Conservation (phyloP, 345 rosid genomes). For the Gossypium raimondii region DNA sequence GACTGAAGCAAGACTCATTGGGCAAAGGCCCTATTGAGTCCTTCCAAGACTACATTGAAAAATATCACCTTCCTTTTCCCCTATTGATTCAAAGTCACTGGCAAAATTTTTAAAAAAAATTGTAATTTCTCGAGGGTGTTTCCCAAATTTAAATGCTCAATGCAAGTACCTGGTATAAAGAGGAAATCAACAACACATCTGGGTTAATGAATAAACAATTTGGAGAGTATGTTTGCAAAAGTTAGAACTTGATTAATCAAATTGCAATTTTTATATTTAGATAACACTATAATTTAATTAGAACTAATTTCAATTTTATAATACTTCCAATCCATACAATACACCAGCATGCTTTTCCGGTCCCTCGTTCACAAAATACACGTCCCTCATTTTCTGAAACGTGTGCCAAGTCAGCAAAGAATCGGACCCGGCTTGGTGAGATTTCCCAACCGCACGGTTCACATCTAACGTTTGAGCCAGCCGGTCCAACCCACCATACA, state of each 20-base stretch:
- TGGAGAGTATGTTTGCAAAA: neutral
- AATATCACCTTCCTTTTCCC: too few species aligned
- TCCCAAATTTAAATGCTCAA: neutral
- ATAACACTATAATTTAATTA: neutral
- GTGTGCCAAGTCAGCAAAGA: conserved; percentile 81
- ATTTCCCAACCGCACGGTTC: conserved; percentile 68
- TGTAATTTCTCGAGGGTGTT: neutral
- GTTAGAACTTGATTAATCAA: conserved; percentile 7
- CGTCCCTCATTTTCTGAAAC: conserved; percentile 61
- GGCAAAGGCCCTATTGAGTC: too few species aligned
- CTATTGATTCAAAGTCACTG: too few species aligned
- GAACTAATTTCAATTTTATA: conserved; percentile 16
- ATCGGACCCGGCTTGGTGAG: conserved; percentile 92
- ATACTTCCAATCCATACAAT: conserved; percentile 61
- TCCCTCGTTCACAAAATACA: conserved; percentile 54
- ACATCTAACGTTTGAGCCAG: conserved; percentile 50
- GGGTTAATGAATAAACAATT: neutral
- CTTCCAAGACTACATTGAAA: too few species aligned
- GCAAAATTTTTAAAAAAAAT: too few species aligned
- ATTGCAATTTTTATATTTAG: too few species aligned
- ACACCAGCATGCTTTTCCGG: conserved; percentile 73
- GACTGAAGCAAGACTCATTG: too few species aligned
- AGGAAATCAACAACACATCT: neutral
- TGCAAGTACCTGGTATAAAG: neutral
- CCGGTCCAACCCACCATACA: conserved; percentile 76